Evolutionary conservation across 1,284 basidiomycete genomes (phyloP).

Genomic region (Serendipita sp.): DNA sequence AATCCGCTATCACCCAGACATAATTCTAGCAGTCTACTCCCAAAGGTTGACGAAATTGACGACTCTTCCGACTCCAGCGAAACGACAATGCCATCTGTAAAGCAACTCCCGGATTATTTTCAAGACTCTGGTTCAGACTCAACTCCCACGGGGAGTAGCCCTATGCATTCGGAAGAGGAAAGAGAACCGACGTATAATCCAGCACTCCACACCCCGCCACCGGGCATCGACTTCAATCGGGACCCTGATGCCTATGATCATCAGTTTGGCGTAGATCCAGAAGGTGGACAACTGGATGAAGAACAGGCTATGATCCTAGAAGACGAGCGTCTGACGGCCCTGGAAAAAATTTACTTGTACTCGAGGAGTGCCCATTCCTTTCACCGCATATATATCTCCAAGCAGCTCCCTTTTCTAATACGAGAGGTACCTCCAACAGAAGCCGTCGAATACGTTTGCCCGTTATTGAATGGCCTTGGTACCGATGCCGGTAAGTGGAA

Average conservation of each 20-base stretch:
- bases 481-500: slow-evolving; percentile 62
- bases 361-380: slow-evolving; percentile 74
- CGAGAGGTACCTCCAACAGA: slow-evolving; percentile 71
- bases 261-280: neutral
- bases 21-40: neutral
- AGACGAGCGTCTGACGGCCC: slow-evolving; percentile 62
- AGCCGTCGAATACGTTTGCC: slow-evolving; percentile 87
- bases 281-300: neutral
- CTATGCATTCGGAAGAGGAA: neutral
- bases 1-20: neutral
- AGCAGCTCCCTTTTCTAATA: slow-evolving; percentile 61
- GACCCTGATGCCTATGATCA: neutral
- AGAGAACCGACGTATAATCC: neutral
- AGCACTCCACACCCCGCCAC: neutral
- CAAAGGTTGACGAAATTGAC: neutral
- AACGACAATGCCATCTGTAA: neutral
- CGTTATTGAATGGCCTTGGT: slow-evolving; percentile 74
- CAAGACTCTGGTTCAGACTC: neutral
- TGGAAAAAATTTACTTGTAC: slow-evolving; percentile 91
- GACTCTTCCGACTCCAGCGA: neutral
- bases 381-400: slow-evolving; percentile 75
- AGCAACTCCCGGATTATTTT: neutral
- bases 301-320: slow-evolving; percentile 34
- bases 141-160: slow-evolving; percentile 1
- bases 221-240: neutral